Evolutionary conservation across 805 yeast genomes (phyloP), one percentile per base, ranked within the genome.

Genomic region (Saturnispora serradocipensis): DNA sequence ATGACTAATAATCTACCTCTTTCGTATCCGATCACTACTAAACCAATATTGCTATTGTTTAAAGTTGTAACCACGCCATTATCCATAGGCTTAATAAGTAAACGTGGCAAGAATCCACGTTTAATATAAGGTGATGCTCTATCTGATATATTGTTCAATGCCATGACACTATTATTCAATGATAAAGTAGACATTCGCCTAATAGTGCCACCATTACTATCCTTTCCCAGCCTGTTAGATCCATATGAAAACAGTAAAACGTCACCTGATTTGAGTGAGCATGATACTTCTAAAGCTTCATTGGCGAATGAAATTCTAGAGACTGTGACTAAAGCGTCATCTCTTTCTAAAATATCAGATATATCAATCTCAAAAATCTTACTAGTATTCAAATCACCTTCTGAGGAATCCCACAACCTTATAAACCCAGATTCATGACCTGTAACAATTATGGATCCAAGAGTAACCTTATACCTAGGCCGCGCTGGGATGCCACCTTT

Each of bases 371-470:
- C 86, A 56, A 85, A 69, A 3, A 81, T 81, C 6, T 77, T 70
- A 8, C 76, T 68, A 39, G 81, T 82, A 52, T 75, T 81, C 6
- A 82, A 60, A 55, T 87, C 96, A 20, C 86, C 85, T 52, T 82
- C 80, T 0, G 95, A 81, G 0, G 88, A 83, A 67, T 91, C 96
- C 81, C 89, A 83, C 9, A 91, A 72, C 50, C 97, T 75, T 0
- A 93, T 79, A 35, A 83, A 77, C 0, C 97, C 98, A 63, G 84
- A 84, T 35, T 82, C 78, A 62, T 93, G 96, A 0, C 97, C 98
- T 0, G 96, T 82, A 1, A 88, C 81, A 42, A 90, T 70, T 11
- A 77, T 78, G 3, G 83, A 78, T 40, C 86, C 73, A 22, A 71
- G 66, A 35, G 77, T 81, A 2, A 75, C 69, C 47, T 81, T 74